Conservation (phyloP, 306 rosid genomes). For the Vachellia collinsii region DNA sequence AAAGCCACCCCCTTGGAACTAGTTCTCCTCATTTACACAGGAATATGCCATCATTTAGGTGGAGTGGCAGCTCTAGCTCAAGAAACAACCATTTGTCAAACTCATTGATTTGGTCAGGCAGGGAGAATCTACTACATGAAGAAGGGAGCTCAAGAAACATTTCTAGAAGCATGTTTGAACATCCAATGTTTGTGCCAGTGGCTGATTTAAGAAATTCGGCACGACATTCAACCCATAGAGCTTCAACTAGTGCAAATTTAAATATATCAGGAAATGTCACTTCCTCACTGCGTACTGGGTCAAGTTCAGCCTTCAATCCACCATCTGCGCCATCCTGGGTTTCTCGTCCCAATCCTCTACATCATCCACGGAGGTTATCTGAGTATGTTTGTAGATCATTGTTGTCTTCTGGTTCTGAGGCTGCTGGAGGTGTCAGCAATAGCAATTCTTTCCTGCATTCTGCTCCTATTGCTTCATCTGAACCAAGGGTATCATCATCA, state of each 20-base stretch:
- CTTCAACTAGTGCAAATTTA: conserved; percentile 48
- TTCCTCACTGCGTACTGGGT: conserved; percentile 59
- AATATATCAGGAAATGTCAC: conserved; percentile 69
- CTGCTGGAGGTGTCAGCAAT: conserved; percentile 61
- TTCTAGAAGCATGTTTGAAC: conserved; percentile 64
- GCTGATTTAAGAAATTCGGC: conserved; percentile 63
- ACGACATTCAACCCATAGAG: conserved; percentile 58
- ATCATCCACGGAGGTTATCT: conserved; percentile 74
- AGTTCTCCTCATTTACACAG: conserved; percentile 68
- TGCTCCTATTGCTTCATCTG: conserved; percentile 61
- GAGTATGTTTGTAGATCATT: conserved; percentile 80
- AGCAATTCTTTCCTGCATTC: conserved; percentile 57
- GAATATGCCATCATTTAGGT: conserved; percentile 66
- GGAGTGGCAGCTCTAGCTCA: conserved; percentile 73
- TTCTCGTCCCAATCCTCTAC: conserved; percentile 75
- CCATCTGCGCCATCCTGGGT: conserved; percentile 64
- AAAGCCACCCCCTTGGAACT: conserved; percentile 56
- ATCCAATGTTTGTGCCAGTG: conserved; percentile 68
- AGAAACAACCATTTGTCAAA: conserved; percentile 59
- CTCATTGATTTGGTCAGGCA: conserved; percentile 48
- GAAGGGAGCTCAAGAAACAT: conserved; percentile 64
- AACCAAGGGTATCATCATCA: conserved; percentile 53
- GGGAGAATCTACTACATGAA: conserved; percentile 55
- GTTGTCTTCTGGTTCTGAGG: conserved; percentile 69
- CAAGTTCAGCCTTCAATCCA: conserved; percentile 61